phyloP scores from a whole-genome alignment of 2,329 filamentous ascomycete genomes.

The Aaosphaeria pasadenensis region DNA sequence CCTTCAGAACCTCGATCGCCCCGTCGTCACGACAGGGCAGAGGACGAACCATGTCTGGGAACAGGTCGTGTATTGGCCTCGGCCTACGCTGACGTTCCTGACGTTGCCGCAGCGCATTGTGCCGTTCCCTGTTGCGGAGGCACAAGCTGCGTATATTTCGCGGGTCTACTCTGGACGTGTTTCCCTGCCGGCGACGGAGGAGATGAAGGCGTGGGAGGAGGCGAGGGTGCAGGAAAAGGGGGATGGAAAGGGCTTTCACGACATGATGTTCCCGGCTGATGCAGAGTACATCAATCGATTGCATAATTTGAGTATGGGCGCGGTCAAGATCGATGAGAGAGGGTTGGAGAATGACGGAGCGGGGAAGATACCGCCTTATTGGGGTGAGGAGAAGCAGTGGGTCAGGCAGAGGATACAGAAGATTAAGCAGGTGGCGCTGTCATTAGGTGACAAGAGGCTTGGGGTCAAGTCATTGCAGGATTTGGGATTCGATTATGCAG shows the following conservation, averaged over 20 bases:
- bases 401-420: slow-evolving; percentile 50
- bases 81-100: slow-evolving; percentile 77
- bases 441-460: too few relatives aligned
- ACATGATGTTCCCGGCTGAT: slow-evolving; percentile 60
- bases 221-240: slow-evolving; percentile 42
- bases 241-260: slow-evolving; percentile 52
- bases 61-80: slow-evolving; percentile 72
- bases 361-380: slow-evolving; percentile 68
- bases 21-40: slow-evolving; percentile 65
- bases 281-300: slow-evolving; percentile 68
- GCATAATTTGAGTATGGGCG: slow-evolving; percentile 58
- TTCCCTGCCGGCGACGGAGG: slow-evolving; percentile 56
- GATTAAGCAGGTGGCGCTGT: too few relatives aligned
- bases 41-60: slow-evolving; percentile 72
- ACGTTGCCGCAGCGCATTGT: slow-evolving; percentile 76
- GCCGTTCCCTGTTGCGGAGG: slow-evolving; percentile 80
- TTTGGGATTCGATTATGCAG: too few relatives aligned
- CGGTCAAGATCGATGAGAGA: slow-evolving; percentile 25
- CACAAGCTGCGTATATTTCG: slow-evolving; percentile 73
- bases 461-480: too few relatives aligned
- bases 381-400: slow-evolving; percentile 72
- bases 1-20: slow-evolving; percentile 52
- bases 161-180: slow-evolving; percentile 74
- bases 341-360: slow-evolving; percentile 43
- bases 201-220: slow-evolving; percentile 70